Conservation (phyloP, 2,329 filamentous ascomycete species). For the Botrytis fabae region DNA sequence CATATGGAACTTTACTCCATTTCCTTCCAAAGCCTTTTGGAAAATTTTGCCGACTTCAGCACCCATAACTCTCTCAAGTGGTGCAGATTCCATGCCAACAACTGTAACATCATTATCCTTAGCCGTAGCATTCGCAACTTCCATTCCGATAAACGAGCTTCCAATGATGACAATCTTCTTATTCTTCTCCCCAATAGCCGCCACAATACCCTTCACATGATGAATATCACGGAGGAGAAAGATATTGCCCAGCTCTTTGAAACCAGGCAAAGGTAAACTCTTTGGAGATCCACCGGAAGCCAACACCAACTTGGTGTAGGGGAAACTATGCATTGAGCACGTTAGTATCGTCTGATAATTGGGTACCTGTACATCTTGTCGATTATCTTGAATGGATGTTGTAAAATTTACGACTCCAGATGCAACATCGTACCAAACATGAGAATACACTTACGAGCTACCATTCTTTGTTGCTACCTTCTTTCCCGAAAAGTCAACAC, state of each 20-base stretch:
- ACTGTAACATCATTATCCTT: slow-evolving; percentile 83
- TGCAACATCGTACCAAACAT: too few species aligned
- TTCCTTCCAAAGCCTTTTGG: slow-evolving; percentile 75
- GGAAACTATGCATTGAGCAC: slow-evolving; percentile 41
- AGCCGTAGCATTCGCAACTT: slow-evolving; percentile 80
- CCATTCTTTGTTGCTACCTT: slow-evolving; percentile 74
- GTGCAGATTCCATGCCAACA: slow-evolving; percentile 82
- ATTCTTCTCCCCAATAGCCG: slow-evolving; percentile 75
- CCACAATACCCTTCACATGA: slow-evolving; percentile 75
- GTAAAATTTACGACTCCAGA: neutral
- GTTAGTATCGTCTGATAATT: slow-evolving; percentile 4
- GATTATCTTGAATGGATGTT: neutral
- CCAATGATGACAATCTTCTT: slow-evolving; percentile 94
- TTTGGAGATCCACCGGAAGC: slow-evolving; percentile 82
- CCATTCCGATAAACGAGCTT: slow-evolving; percentile 97
- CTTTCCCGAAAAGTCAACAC: slow-evolving; percentile 74
- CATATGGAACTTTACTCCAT: slow-evolving; percentile 87
- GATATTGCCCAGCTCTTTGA: slow-evolving; percentile 84
- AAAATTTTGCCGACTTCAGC: slow-evolving; percentile 77
- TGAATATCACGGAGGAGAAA: slow-evolving; percentile 79
- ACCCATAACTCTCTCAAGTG: slow-evolving; percentile 85
- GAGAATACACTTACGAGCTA: slow-evolving; percentile 47
- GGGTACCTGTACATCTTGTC: neutral
- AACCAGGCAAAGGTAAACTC: slow-evolving; percentile 75
- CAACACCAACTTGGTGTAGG: slow-evolving; percentile 86